Conservation (phyloP, 768 basidiomycete species). For the Hydnomerulius pinastri region DNA sequence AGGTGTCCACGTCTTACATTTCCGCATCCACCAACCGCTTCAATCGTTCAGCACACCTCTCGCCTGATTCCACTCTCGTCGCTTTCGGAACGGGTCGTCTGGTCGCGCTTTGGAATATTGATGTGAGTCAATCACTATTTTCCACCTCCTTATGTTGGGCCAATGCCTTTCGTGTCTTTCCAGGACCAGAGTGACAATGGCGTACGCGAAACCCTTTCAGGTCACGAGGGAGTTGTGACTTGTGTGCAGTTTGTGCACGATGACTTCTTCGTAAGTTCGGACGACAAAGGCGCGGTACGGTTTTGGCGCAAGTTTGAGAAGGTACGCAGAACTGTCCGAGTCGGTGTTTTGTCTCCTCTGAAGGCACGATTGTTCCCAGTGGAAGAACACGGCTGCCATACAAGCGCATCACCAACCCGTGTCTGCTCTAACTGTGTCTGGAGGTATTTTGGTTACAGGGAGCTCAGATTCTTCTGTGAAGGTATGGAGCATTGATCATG, state of each 20-base stretch:
- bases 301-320: constrained; percentile 54
- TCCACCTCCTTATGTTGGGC: not conserved
- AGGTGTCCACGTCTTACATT: constrained; percentile 40
- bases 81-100: constrained; percentile 59
- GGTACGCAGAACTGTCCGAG: constrained; percentile 13
- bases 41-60: constrained; percentile 39
- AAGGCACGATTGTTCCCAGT: constrained; percentile 44
- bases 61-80: constrained; percentile 37
- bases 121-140: constrained; percentile 36
- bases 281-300: constrained; percentile 68
- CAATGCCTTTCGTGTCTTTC: constrained; percentile 6
- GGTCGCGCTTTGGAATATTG: constrained; percentile 60
- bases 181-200: constrained; percentile 56
- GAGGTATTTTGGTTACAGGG: constrained; percentile 64
- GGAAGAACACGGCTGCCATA: constrained; percentile 45
- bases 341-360: constrained; percentile 15
- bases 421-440: constrained; percentile 60
- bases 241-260: constrained; percentile 67
- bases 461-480: constrained; percentile 82
- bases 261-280: constrained; percentile 64
- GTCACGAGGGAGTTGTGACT: constrained; percentile 74
- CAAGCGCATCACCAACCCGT: constrained; percentile 72
- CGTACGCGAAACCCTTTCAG: constrained; percentile 69
- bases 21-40: constrained; percentile 51
- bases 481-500: constrained; percentile 57